phyloP scores from a whole-genome alignment of 192 early-diverging fungal genomes.

The Rhizophagus sp. region DNA sequence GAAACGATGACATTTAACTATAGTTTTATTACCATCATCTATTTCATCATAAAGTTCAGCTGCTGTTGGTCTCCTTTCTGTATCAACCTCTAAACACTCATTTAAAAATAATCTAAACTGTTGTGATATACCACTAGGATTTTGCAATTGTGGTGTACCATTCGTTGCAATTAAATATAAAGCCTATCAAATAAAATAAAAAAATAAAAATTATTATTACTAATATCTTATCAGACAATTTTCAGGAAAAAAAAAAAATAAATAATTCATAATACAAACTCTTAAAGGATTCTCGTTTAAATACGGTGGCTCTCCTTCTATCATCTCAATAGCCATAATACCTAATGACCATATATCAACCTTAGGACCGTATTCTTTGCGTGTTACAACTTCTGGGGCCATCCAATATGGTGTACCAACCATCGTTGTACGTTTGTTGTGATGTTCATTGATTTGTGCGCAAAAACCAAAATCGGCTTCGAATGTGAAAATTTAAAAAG shows the following conservation, averaged over 20 bases:
- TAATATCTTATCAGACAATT: not conserved
- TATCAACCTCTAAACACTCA: constrained; percentile 79
- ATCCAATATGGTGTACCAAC: constrained; percentile 95
- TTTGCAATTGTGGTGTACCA: constrained; percentile 88
- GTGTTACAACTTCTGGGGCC: constrained; percentile 95
- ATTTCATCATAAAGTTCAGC: constrained; percentile 63
- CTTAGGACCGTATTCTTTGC: constrained; percentile 88
- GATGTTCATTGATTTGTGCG: constrained; percentile 70
- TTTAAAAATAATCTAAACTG: constrained; percentile 86
- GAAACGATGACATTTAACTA: constrained; percentile 67
- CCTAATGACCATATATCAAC: constrained; percentile 98
- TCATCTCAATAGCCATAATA: constrained; percentile 98
- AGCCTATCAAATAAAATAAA: constrained; percentile 48
- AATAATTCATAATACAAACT: constrained; percentile 30
- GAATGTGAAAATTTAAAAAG: not conserved
- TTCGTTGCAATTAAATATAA: constrained; percentile 95
- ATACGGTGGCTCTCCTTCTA: constrained; percentile 97
- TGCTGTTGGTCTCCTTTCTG: constrained; percentile 77
- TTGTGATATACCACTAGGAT: constrained; percentile 75
- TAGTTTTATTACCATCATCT: not conserved
- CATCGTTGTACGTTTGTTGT: constrained; percentile 76
- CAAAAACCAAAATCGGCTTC: constrained; percentile 88
- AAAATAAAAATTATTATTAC: constrained; percentile 40
- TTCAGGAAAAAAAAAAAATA: not conserved
- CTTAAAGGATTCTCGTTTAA: constrained; percentile 90